Evolutionary conservation across 1,284 basidiomycete genomes (phyloP).

Genomic region (Trichosporon inkin): DNA sequence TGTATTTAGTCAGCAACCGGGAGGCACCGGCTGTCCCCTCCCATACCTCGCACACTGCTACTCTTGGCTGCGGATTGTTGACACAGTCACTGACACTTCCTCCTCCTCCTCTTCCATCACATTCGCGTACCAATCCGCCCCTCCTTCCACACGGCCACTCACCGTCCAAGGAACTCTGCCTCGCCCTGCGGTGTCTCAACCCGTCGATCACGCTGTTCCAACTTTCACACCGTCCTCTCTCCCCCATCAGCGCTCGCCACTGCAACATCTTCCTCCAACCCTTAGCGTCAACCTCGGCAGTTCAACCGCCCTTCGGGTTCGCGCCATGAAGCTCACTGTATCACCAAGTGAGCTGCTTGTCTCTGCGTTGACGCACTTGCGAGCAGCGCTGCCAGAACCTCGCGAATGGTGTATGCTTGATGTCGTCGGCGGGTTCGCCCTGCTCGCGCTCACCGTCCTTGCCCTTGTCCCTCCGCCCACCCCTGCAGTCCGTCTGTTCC

Average conservation of each 20-base stretch:
- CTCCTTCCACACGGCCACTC: not conserved
- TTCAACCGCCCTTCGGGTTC: not conserved
- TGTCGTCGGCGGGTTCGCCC: constrained; percentile 8
- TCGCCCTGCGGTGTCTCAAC: not conserved
- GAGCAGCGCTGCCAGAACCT: constrained; percentile 17
- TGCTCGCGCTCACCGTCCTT: constrained; percentile 16
- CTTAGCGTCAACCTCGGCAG: not conserved
- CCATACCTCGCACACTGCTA: not conserved
- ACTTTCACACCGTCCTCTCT: not conserved
- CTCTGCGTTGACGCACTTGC: constrained; percentile 9
- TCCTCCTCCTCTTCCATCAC: not conserved
- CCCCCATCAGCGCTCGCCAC: not conserved
- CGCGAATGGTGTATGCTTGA: constrained; percentile 11
- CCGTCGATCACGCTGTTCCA: not conserved
- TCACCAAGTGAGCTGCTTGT: constrained; percentile 3
- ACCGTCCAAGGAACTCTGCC: not conserved
- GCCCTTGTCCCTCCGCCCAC: constrained; percentile 28
- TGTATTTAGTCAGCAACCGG: too few relatives aligned
- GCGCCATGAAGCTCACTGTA: not conserved
- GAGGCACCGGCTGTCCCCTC: too few relatives aligned
- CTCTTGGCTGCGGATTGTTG: not conserved
- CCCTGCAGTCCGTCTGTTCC: constrained; percentile 27
- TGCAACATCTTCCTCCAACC: not conserved
- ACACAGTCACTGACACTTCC: not conserved
- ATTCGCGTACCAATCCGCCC: not conserved